Percentiles rank a stretch among this genome's conserved stretches.
phyloP scores from a whole-genome alignment of 2,329 filamentous ascomycete genomes.

The Botrytis deweyae region DNA sequence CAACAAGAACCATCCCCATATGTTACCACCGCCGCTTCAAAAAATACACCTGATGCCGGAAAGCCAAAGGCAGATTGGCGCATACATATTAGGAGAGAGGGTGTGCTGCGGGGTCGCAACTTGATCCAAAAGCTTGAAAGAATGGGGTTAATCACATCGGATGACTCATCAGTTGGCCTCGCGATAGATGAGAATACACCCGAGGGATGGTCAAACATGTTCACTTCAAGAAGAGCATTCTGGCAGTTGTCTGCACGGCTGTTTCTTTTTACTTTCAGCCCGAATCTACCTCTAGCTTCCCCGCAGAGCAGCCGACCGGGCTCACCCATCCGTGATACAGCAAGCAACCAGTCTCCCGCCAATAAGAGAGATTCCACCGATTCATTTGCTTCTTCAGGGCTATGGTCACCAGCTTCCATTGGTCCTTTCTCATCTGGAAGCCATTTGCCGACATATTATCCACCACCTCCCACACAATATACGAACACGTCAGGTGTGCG shows the following conservation, averaged over 20 bases:
- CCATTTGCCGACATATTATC: slow-evolving; percentile 88
- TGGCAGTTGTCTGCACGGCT: slow-evolving; percentile 89
- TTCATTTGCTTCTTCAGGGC: slow-evolving; percentile 43
- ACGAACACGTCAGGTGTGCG: slow-evolving; percentile 74
- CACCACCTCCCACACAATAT: slow-evolving; percentile 79
- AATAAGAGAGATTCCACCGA: slow-evolving; percentile 39
- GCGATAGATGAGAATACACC: slow-evolving; percentile 60
- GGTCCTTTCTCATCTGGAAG: slow-evolving; percentile 80
- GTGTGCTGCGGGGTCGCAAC: slow-evolving; percentile 79
- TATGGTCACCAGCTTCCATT: slow-evolving; percentile 43
- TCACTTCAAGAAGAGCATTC: slow-evolving; percentile 75
- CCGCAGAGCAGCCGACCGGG: slow-evolving; percentile 54
- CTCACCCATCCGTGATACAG: slow-evolving; percentile 48
- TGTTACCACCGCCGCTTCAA: slow-evolving; percentile 61
- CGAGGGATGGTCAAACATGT: slow-evolving; percentile 76
- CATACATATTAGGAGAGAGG: slow-evolving; percentile 79
- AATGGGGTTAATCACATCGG: slow-evolving; percentile 80
- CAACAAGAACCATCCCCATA: slow-evolving; percentile 69
- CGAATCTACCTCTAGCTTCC: slow-evolving; percentile 48
- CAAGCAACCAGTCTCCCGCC: slow-evolving; percentile 36
- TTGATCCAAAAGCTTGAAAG: slow-evolving; percentile 87
- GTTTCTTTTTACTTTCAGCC: slow-evolving; percentile 83
- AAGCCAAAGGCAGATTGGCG: slow-evolving; percentile 83
- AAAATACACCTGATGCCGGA: slow-evolving; percentile 64
- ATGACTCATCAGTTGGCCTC: slow-evolving; percentile 72